Evolutionary conservation across 495 filamentous ascomycete genomes (phyloP).

Genomic region (Elaphomyces granulatus): DNA sequence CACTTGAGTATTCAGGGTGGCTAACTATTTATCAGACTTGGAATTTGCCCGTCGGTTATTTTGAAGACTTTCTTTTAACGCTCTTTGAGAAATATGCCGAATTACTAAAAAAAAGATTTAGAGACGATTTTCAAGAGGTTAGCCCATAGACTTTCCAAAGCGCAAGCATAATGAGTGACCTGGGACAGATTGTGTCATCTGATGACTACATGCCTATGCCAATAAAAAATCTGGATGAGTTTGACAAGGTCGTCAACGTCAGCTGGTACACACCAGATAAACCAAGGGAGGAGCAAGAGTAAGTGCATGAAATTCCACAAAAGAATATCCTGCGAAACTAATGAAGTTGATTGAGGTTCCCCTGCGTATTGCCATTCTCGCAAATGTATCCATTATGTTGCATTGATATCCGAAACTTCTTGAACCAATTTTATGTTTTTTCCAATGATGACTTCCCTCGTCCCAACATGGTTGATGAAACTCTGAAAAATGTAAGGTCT

Average conservation of each 20-base stretch:
- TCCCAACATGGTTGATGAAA: constrained; percentile 74
- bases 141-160: neutral
- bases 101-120: constrained; percentile 79
- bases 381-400: constrained; percentile 98
- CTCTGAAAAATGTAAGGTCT: constrained; percentile 51
- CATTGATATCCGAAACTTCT: constrained; percentile 91
- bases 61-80: constrained; percentile 69
- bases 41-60: constrained; percentile 67
- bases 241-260: constrained; percentile 85
- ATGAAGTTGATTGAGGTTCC: constrained; percentile 48
- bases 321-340: constrained; percentile 1
- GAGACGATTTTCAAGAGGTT: constrained; percentile 85
- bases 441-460: constrained; percentile 88
- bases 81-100: constrained; percentile 90
- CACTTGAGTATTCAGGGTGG: too few relatives aligned
- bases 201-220: constrained; percentile 99
- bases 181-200: constrained; percentile 65
- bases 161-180: constrained; percentile 2
- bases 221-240: constrained; percentile 76
- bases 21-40: constrained; percentile 45
- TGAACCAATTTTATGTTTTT: constrained; percentile 94
- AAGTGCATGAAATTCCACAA: constrained; percentile 18
- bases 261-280: constrained; percentile 86
- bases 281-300: constrained; percentile 58
- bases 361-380: constrained; percentile 86